Evolutionary conservation across 495 filamentous ascomycete species (phyloP).

Genomic region (Talaromyces borbonicus): DNA sequence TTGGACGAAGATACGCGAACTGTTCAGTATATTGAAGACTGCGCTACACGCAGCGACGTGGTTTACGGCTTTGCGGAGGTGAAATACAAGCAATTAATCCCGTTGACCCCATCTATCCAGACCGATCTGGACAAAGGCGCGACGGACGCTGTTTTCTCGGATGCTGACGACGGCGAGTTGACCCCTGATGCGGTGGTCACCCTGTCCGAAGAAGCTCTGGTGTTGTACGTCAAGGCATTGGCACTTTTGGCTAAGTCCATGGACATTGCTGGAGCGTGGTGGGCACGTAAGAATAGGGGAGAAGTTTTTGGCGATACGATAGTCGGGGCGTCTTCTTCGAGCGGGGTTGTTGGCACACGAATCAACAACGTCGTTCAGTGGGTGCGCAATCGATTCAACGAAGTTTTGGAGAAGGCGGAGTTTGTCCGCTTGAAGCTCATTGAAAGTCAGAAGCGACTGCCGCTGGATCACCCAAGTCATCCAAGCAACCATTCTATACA

Average conservation of each 20-base stretch:
- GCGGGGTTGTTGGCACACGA: conserved; percentile 50
- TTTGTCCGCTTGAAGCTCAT: conserved; percentile 78
- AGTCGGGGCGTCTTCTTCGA: conserved; percentile 33
- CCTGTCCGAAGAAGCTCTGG: conserved; percentile 87
- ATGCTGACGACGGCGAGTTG: conserved; percentile 38
- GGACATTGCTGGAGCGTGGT: conserved; percentile 92
- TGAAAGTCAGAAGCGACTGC: conserved; percentile 76
- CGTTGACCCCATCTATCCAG: conserved; percentile 65
- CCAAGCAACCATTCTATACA: conserved; percentile 60
- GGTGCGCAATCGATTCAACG: conserved; percentile 89
- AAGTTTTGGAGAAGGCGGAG: conserved; percentile 90
- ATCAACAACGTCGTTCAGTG: conserved; percentile 94
- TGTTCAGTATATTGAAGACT: conserved; percentile 77
- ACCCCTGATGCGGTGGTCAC: conserved; percentile 78
- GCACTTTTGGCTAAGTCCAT: conserved; percentile 86
- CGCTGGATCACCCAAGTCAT: conserved; percentile 76
- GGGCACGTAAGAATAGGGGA: conserved; percentile 65
- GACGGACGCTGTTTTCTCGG: conserved; percentile 24
- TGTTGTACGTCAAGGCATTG: conserved; percentile 90
- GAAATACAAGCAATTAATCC: conserved; percentile 93
- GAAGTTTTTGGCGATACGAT: conserved; percentile 45
- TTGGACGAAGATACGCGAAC: conserved; percentile 74
- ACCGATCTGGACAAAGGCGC: conserved; percentile 34
- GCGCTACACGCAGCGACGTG: conserved; percentile 84
- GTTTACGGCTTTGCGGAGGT: conserved; percentile 96